Evolutionary conservation across 1,284 basidiomycete species (phyloP), one percentile per base, ranked within the genome.

Genomic region (Lignosus rhinocerotis): DNA sequence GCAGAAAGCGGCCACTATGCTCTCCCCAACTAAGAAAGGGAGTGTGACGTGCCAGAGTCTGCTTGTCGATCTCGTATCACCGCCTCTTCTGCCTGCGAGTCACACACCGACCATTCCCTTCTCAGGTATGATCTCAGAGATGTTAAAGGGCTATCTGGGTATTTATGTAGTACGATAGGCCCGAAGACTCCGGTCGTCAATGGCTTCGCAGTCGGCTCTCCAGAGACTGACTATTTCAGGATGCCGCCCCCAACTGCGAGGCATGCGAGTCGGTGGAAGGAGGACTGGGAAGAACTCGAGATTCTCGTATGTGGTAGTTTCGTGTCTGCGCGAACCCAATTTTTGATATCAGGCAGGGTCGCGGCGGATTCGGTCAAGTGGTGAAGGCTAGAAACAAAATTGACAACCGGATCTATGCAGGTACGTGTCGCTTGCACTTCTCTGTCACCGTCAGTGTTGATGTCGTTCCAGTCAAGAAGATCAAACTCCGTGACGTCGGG

Each of bases 351-450:
- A 12, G 25, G 2, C 61, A 93, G 90, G 95, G 96, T 1, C 92
- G 90, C 70, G 95, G 95, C 0, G 94, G 91, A 0, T 98, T 96
- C 71, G 94, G 95, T 0, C 91, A 92, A 21, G 96, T 98, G 0
- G 93, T 97, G 45, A 98, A 98, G 72, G 95, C 94, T 1, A 80
- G 88, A 53, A 96, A 98, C 70, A 92, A 87, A 74, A 83, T 92
- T 34, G 90, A 92, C 71, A 79, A 72, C 33, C 78, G 84, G 33
- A 86, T 88, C 55, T 91, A 90, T 66, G 90, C 92, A 4, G 85
- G 87, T 87, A 52, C 16, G 77, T 74, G 39, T 11, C 30, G 5
- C 14, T n/a, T 39, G 14, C 36, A 39, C 5, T 5, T 8, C 44
- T 58, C 17, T 41, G 50, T n/a, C 16, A 53, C 25, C 12, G 9